Base-by-base conservation (phyloP, 805 yeast genomes). In the Nakazawaea wyomingensis region DNA sequence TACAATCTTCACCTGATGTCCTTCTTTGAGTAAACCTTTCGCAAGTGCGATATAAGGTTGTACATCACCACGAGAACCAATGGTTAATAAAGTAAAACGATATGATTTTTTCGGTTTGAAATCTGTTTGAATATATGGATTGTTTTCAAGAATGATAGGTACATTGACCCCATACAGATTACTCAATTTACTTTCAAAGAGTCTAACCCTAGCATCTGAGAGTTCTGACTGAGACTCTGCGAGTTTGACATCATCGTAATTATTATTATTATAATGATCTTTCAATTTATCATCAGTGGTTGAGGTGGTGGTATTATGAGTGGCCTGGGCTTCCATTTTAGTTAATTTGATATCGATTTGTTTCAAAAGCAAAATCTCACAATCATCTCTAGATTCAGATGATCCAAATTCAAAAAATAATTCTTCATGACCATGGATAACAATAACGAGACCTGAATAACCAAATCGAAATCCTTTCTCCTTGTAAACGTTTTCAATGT, bases 61-160 rank as follows among this genome's bases (percentile, higher is more conserved):
- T 5, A 91, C 97, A 62, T 91, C 98, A 27, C 98, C 98, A 46
- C 98, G 72, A 0, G 96, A 88, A 0, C 98, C 98, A 53, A 91
- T 91, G 0, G 97, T 91, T 45, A 91, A 62, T 37, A 88, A 64
- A 0, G 85, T 81, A 54, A 90, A 74, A 22, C 71, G 73, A 52
- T 72, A 74, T 2, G 78, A 61, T 39, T 75, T 69, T 1, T 69
- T 56, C 0, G 95, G 85, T 44, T 66, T 69, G 26, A 78, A 63
- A 36, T 64, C 72, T 0, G 77, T 74, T 37, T 71, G 67, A 46
- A 68, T 60, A 46, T 69, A 65, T 0, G 86, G 85, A 37, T 78
- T 76, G 38, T 80, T 84, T 52, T 82, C 89, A 38, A 84, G 61
- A 19, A 85, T 72, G 10, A 85, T 68, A 0, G 93, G 93, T 17